Base-by-base conservation (phyloP, 1,139 yeast genomes). In the Ogataea hybrid region DNA sequence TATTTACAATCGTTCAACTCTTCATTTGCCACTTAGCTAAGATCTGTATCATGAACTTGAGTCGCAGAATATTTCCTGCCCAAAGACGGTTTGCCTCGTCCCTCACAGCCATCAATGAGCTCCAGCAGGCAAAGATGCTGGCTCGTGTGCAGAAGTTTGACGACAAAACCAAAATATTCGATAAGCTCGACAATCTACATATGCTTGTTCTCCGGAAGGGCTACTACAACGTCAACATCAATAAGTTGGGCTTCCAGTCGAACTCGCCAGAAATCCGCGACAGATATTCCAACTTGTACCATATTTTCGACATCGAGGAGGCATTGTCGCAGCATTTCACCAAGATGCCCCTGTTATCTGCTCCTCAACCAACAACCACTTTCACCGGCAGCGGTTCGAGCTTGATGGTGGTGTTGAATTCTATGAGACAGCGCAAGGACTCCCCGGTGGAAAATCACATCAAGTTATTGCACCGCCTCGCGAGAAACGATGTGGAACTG, bases 401-500 rank as follows among this genome's bases (percentile, higher is more conserved):
- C 1, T 25, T 49, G 20, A 33, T 47, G 43, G 37, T 44, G 36
- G 50, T 43, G 15, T 21, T 33, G 20, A 47, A 39, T 35, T 32
- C 46, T 9, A 31, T 32, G 18, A 25, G 44, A 15, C 28, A 41
- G 21, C 35, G 41, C 11, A 22, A 48, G 32, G 53, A 51, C 22
- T 40, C 53, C 5, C 56, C 56, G 1, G 56, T 58, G 6, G 61
- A 57, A 23, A 49, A 53, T 25, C 58, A 57, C 35, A 42, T 58
- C 23, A 47, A 50, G 12, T 27, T 56, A 20, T 35, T 59, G n/a
- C 52, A 56, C 30, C 51, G 54, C 16, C 48, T 60, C 20, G 64
- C 62, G 6, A 55, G 53, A 32, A 60, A 60, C 41, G 64, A 60
- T 42, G 53, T 53, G 7, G 64, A 60, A 44, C 39, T 60, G 30